Base-by-base conservation (phyloP, 257 asterid species). In the Oldenlandia corymbosa region DNA sequence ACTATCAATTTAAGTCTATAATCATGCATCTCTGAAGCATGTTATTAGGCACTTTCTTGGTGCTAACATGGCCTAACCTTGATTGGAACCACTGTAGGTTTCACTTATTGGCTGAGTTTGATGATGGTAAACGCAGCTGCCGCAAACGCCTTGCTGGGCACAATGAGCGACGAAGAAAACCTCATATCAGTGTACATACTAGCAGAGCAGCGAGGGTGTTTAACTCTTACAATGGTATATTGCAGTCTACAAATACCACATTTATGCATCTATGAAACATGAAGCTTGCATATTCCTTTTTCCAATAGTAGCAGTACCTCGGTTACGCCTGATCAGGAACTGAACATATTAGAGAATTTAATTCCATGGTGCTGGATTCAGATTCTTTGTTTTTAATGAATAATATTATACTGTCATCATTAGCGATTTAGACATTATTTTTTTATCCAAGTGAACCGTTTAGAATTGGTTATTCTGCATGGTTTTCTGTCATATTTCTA, bases 141-240 rank as follows among this genome's bases (percentile, higher is more conserved):
- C 81, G 85, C 50, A 80, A 74, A 58, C 81, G 85, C 60, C 71
- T 80, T 3, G 85, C 85, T 11, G 85, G 82, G 60, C 82, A 80
- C 69, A 80, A 80, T 51, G 81, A 79, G 52, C 79, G 84, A 6
- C 55, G 84, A 39, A 79, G 84, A 49, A 79, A 76, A 36, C 81
- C 81, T 27, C 81, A 58, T 49, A 51, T 54, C 4, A 73, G 76
- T 39, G 52, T 63, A 45, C 73, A 52, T 53, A 20, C 58, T 1
- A 52, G 66, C 71, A 71, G 66, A 23, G 57, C 60, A 20, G 68
- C 66, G 41, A 73, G 65, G 66, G 57, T 59, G 63, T 49, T 68
- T 42, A 73, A 68, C 56, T 49, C 77, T 13, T 71, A 46, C 68
- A 46, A 30, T 8, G 71, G 76, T 75, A 70, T 23, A 23, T 50